A percentile compares a stretch with the other conserved stretches of the same genome.
Conservation (phyloP, 2,329 filamentous ascomycete genomes). For the Alternaria rosae region DNA sequence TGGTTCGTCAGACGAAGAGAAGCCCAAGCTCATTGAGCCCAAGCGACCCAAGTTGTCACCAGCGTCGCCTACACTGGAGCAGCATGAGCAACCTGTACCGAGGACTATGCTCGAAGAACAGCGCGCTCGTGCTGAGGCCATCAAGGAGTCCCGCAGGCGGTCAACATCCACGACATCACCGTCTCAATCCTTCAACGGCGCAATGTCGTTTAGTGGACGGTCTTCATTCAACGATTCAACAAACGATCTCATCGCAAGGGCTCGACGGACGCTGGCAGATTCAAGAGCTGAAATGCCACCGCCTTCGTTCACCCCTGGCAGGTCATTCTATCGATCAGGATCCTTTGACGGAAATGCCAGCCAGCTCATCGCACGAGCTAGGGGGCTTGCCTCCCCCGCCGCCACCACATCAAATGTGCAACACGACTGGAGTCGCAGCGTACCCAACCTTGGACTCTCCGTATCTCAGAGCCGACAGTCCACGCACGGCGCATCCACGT, state of each 20-base stretch:
- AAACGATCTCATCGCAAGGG: conserved; percentile 21
- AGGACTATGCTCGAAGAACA: conserved; percentile 29
- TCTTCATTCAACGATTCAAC: conserved; percentile 15
- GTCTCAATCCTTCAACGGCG: conserved; percentile 13
- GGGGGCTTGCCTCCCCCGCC: conserved; percentile 15
- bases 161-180: conserved; percentile 20
- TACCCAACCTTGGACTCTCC: conserved; percentile 29
- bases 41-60: conserved; percentile 33
- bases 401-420: conserved; percentile 16
- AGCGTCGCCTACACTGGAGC: conserved; percentile 12
- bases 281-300: conserved; percentile 7
- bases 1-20: conserved; percentile 31
- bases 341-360: conserved; percentile 14
- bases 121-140: conserved; percentile 32
- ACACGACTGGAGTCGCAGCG: conserved; percentile 38
- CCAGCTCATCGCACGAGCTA: conserved; percentile 29
- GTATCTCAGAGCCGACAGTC: conserved; percentile 21
- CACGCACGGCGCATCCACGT: conserved; percentile 19
- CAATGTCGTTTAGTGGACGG: conserved; percentile 12
- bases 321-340: conserved; percentile 16
- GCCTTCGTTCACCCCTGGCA: conserved; percentile 4
- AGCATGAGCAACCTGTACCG: conserved; percentile 2
- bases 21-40: conserved; percentile 21
- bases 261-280: conserved; percentile 14
- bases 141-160: conserved; percentile 22